Base-by-base conservation (phyloP, 2,329 filamentous ascomycete genomes). In the Sphaerostilbella broomeana region DNA sequence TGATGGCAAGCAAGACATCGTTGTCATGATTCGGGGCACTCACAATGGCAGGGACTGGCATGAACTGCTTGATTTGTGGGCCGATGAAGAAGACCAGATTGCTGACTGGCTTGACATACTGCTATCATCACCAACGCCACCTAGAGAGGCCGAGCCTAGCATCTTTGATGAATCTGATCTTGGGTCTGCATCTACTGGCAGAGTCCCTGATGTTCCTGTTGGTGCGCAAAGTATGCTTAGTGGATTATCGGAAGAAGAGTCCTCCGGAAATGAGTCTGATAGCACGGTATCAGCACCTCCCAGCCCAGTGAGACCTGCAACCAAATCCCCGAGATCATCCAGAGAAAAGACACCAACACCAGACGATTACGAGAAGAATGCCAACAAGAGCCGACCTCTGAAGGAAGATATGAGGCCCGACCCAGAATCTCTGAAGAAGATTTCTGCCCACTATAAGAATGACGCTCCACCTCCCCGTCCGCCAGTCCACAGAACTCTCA, bases 21-120 rank as follows among this genome's bases (percentile, higher is more conserved):
- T 95, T 7, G 67, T 94, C 43, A 95, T 97, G 89, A 73, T 95
- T 39, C 79, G 87, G 43, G 88, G 87, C 27, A 68, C 68, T 3
- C 62, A 75, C 46, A 75, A 77, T 25, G 74, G 72, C 6, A 68
- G 73, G 37, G 78, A 84, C 47, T 97, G 90, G 89, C 81, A 81
- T 46, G 89, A 98, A 62, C 67, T 94, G 6, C 68, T 97, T 43
- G 81, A 78, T n/a, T 69, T 97, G 12, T 75, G 72, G 8, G 78
- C 84, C 3, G 82, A 89, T 38, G 78, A 86, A 54, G 81, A 88
- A 46, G 81, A 86, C 40, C 79, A 88, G 43, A 79, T 83, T 5
- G 66, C 76, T 12, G 92, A 97, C 61, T 98, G 92, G 92, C 68
- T 95, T 25, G 75, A 84, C 26, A 86, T 95, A 62, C 66, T 97